Base-by-base conservation (phyloP, 345 rosid genomes). In the Brassica incana region DNA sequence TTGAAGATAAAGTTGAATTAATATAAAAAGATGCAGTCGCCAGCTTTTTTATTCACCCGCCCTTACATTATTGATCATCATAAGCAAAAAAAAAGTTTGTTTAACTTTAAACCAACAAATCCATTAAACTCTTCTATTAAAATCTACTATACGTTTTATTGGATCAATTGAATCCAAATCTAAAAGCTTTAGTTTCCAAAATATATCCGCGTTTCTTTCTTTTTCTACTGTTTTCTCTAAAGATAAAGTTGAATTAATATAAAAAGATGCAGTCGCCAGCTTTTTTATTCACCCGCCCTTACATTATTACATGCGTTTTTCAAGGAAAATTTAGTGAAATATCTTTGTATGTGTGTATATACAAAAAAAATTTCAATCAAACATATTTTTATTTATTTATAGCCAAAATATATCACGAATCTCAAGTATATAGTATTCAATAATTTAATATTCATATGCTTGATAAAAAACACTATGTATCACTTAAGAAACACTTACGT, bases 191-290 rank as follows among this genome's bases (percentile, higher is more conserved):
- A 75, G 69, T 81, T 82, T 69, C 68, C 54, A 82, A 78, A 80
- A 60, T 74, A 64, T 60, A 66, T 59, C n/a, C 43, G 23, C 5
- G 8, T 25, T 43, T 74, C 1, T 20, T 4, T 2, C 4, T 2
- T 12, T 72, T 66, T 50, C 25, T 54, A 77, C 75, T 73, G 61
- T 84, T 11, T 67, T 35, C 72, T 78, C 67, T 76, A 48, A 81
- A 72, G 80, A 74, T 76, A 81, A 76, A 81, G 80, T 48, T 66
- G 73, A 32, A 45, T 65, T 54, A 78, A 23, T 23, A 23, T 58
- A 80, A 87, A 86, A 82, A 77, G 83, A 76, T 74, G 81, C 52
- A 65, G 72, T 35, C 50, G 61, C 23, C 87, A 88, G 88, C 91
- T 80, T 88, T 86, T 63, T 32, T 5, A 77, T 70, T 15, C 6